Evolutionary conservation across 1,284 basidiomycete species (phyloP), one percentile per base, ranked within the genome.

Genomic region (Trichosporon ovoides): DNA sequence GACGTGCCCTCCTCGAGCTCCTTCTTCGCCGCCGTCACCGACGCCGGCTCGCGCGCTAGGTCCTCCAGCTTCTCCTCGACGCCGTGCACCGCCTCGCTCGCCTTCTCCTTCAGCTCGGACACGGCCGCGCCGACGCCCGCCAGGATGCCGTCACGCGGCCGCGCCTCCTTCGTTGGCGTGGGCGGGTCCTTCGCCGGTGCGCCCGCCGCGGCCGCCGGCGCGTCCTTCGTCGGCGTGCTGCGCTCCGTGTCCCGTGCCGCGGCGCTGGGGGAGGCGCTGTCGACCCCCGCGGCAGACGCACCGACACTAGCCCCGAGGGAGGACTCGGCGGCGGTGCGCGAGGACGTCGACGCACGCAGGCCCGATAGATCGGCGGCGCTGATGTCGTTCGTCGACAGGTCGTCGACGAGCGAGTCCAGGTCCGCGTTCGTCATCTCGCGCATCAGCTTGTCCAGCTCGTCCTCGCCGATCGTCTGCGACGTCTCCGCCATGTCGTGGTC

Each of bases 391-490:
- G 70, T 64, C 18, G 58, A 64, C n/a, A 74, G 65, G 43, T 76
- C 62, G n/a, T 55, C 63, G 16, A 70, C 72, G 16, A 76, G 62
- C 43, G 65, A 62, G 60, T 74, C 72, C 14, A 75, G 62, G 61
- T 76, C 74, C 13, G 63, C 66, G 18, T 69, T 65, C 14, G 66
- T 70, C 71, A 76, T 71, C 53, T 72, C 73, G 34, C 68, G 57
- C 73, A 76, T 74, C 34, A 76, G 64, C 13, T 67, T 63, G 57
- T 75, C 72, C 16, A 75, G 62, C 56, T 76, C 73, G n/a, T 67
- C 69, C 51, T 76, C 69, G 28, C 68, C 68, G 6, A 76, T 66
- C 13, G 66, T 63, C 57, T 66, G 65, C 31, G 58, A 61, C 16
- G 61, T 58, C 33, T 58, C 59, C 10, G 57, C 62, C 13, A 69